A percentile compares a stretch with the other conserved stretches of the same genome.
These are phyloP conservation scores for Erodium texanum DNA, from an alignment of 441 rosid species.

Conservation along the genomic window DNA sequence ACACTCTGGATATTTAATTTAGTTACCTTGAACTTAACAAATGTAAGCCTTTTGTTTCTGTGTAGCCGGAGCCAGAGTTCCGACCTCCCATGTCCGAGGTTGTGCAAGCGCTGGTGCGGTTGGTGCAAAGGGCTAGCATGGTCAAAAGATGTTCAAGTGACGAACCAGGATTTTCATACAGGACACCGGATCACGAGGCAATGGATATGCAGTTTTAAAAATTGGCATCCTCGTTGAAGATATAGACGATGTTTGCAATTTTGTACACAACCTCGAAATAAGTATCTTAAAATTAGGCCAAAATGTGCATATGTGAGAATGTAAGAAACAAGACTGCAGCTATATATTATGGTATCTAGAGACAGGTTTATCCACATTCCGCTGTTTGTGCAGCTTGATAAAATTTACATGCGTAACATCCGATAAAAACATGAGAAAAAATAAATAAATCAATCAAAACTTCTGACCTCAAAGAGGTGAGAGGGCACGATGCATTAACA, in stretches of 20 bases:
- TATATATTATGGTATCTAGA: too few species aligned
- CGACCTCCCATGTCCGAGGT: constrained; percentile 86
- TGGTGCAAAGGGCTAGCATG: constrained; percentile 84
- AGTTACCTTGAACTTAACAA: not conserved
- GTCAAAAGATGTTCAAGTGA: constrained; percentile 75
- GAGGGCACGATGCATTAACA: not conserved
- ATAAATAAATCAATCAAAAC: too few species aligned
- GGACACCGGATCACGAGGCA: constrained; percentile 64
- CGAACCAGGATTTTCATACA: constrained; percentile 69
- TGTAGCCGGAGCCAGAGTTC: constrained; percentile 63
- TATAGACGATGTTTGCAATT: constrained; percentile 28
- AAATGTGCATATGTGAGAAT: not conserved
- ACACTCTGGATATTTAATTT: too few species aligned
- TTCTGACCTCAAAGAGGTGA: too few species aligned
- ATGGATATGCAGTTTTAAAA: constrained; percentile 35
- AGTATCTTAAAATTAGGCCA: not conserved
- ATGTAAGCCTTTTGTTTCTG: not conserved
- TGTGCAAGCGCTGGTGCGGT: constrained; percentile 81
- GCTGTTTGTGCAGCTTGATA: too few species aligned
- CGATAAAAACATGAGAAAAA: too few species aligned
- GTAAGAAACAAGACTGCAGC: too few species aligned
- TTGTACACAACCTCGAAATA: not conserved
- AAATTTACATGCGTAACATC: too few species aligned
- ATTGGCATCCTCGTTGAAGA: constrained; percentile 11
- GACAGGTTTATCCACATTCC: too few species aligned